A percentile compares a stretch with the other conserved stretches of the same genome.
Conservation (phyloP, 1,139 yeast genomes). For the Taiozyma sp. region DNA sequence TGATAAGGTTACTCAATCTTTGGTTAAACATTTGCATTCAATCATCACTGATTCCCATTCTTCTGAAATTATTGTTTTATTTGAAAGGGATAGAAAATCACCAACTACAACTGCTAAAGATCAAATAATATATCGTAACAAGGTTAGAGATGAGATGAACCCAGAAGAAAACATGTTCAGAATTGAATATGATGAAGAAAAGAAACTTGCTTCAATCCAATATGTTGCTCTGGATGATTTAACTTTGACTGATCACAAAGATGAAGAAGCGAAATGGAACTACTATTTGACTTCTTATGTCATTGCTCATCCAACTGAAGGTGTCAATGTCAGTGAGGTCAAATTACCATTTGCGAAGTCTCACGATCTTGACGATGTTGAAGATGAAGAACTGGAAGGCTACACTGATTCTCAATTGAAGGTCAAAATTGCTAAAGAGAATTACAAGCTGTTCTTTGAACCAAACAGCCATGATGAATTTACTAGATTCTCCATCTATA, state of each 20-base stretch:
- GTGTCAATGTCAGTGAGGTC: slow-evolving; percentile 79
- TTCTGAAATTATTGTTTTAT: slow-evolving; percentile 73
- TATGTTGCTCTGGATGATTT: slow-evolving; percentile 85
- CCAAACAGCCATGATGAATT: slow-evolving; percentile 80
- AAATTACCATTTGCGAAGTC: slow-evolving; percentile 70
- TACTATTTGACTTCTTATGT: slow-evolving; percentile 90
- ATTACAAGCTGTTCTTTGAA: slow-evolving; percentile 79
- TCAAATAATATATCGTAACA: slow-evolving; percentile 87
- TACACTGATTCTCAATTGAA: slow-evolving; percentile 66
- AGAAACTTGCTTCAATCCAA: slow-evolving; percentile 62
- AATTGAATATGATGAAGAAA: slow-evolving; percentile 59
- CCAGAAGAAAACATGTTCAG: slow-evolving; percentile 92
- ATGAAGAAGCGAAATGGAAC: slow-evolving; percentile 81
- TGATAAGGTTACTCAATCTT: slow-evolving; percentile 87
- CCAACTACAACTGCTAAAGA: slow-evolving; percentile 68
- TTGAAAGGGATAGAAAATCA: slow-evolving; percentile 69
- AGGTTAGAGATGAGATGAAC: slow-evolving; percentile 76
- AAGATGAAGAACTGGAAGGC: slow-evolving; percentile 40
- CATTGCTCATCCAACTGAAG: slow-evolving; percentile 97
- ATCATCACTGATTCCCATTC: slow-evolving; percentile 79
- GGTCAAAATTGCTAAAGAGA: slow-evolving; percentile 75
- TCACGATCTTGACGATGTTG: slow-evolving; percentile 30
- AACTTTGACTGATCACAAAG: slow-evolving; percentile 73
- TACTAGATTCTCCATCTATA: slow-evolving; percentile 49
- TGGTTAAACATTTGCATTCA: slow-evolving; percentile 83